phyloP scores from a whole-genome alignment of 129 eudicot species.

The Flaveria ramosissima region DNA sequence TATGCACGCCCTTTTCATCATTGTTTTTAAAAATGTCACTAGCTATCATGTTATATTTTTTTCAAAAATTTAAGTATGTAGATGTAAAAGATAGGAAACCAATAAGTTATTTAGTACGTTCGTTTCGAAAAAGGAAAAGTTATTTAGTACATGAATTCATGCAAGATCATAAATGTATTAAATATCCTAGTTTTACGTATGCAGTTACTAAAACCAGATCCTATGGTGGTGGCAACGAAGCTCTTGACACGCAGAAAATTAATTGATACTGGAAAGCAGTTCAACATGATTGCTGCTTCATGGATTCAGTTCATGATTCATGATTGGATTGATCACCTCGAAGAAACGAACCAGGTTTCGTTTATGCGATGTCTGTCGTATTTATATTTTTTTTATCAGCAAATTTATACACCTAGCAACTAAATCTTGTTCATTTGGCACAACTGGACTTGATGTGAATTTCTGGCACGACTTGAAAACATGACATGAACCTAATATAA shows the following conservation, averaged over 20 bases:
- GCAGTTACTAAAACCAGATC: constrained; percentile 65
- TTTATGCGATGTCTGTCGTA: not conserved
- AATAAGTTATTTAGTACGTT: no score
- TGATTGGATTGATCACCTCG: constrained; percentile 75
- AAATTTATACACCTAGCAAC: no score
- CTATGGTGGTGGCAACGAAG: constrained; percentile 75
- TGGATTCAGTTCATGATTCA: constrained; percentile 79
- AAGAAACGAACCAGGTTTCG: constrained; percentile 53
- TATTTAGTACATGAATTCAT: not conserved
- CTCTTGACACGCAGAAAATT: constrained; percentile 55
- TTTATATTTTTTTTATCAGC: not conserved
- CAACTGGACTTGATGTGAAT: no score
- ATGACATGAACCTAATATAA: no score
- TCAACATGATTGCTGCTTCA: constrained; percentile 65
- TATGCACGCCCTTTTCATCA: no score
- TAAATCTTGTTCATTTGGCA: no score
- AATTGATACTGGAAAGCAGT: constrained; percentile 63
- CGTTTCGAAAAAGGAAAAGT: no score
- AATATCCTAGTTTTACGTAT: not conserved
- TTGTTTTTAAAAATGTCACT: no score
- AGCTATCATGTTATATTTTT: no score
- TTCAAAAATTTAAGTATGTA: no score
- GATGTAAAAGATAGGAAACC: no score
- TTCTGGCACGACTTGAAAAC: no score
- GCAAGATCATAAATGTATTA: not conserved